A percentile compares a stretch with the other conserved stretches of the same genome.
phyloP scores from a whole-genome alignment of 257 asterid genomes.

The Solanum paucissectum region DNA sequence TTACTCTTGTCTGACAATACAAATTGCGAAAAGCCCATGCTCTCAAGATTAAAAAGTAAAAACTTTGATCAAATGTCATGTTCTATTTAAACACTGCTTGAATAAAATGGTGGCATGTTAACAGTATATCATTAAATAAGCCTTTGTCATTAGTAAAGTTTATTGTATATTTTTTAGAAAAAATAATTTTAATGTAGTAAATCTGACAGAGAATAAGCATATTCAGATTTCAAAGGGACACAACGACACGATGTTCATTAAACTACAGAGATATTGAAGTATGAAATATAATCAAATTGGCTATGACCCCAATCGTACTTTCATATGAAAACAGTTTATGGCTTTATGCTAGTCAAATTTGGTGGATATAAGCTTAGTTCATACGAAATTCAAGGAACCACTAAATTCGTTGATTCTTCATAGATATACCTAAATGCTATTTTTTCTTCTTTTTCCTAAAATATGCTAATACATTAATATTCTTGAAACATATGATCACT shows the following conservation, averaged over 20 bases:
- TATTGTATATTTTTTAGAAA: background rate
- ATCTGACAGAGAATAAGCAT: background rate
- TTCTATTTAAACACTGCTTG: background rate
- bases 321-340: background rate
- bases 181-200: background rate
- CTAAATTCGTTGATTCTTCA: background rate
- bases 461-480: background rate
- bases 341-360: background rate
- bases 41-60: background rate
- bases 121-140: background rate
- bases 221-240: background rate
- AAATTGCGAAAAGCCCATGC: background rate
- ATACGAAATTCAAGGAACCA: background rate
- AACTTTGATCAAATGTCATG: background rate
- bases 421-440: background rate
- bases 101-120: background rate
- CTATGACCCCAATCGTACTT: background rate
- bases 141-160: background rate
- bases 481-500: background rate
- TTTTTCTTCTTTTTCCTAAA: background rate
- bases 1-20: background rate
- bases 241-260: background rate
- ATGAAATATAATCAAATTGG: background rate
- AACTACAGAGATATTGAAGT: background rate
- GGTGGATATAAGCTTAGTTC: background rate